These are phyloP conservation scores for Dendrostoma leiphaemia DNA, from an alignment of 2,329 filamentous ascomycete species.

Conservation along the genomic window DNA sequence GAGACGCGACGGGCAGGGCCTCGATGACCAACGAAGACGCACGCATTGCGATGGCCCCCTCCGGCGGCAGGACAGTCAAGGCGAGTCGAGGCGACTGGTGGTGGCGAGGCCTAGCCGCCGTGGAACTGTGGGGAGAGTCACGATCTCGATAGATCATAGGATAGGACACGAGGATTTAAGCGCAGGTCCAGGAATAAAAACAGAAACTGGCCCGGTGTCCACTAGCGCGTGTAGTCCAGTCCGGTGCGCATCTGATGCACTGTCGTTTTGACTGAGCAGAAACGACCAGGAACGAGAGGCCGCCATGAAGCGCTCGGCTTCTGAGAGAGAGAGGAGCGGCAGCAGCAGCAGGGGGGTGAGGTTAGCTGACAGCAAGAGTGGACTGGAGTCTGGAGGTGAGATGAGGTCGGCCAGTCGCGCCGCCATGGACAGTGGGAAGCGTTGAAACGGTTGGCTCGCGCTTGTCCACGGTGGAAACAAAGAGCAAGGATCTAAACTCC, in stretches of 20 bases:
- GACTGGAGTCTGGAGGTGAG: neutral
- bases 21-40: slow-evolving; percentile 5
- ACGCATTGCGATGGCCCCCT: neutral
- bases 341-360: neutral
- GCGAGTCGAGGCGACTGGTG: slow-evolving; percentile 18
- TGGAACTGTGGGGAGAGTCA: neutral
- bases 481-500: no score
- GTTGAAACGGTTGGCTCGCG: slow-evolving; percentile 15
- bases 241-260: no score
- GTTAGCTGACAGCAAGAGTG: neutral
- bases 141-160: neutral
- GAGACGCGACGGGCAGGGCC: neutral
- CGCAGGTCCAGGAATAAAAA: neutral
- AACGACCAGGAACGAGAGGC: slow-evolving; percentile 18
- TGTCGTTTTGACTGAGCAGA: slow-evolving; percentile 22
- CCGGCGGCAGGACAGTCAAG: slow-evolving; percentile 16
- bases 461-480: slow-evolving; percentile 14
- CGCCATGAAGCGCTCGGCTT: slow-evolving; percentile 13
- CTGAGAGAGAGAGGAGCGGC: neutral
- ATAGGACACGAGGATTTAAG: neutral
- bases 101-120: slow-evolving; percentile 11
- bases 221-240: neutral
- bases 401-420: slow-evolving; percentile 10
- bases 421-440: neutral
- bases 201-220: neutral